Percentiles rank a stretch among this genome's conserved stretches.
Evolutionary conservation across 1,139 yeast genomes (phyloP).

Genomic region (Lizanozyma gosingica): DNA sequence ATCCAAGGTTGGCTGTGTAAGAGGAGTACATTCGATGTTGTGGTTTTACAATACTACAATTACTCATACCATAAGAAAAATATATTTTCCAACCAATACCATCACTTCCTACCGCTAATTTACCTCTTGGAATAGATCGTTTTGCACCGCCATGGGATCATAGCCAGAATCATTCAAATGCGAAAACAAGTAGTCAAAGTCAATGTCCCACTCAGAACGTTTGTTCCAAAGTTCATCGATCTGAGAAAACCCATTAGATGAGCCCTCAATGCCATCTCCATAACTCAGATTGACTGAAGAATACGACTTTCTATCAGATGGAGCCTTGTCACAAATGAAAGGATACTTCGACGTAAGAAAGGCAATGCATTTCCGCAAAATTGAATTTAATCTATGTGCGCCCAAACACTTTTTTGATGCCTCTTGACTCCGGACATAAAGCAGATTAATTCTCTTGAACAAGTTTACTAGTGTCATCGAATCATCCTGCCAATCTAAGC

Average conservation of each 20-base stretch:
- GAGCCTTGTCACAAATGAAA: background rate
- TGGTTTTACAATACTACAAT: no score
- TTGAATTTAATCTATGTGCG: background rate
- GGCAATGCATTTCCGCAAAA: background rate
- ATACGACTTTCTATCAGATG: background rate
- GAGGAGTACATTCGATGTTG: no score
- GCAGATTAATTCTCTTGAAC: background rate
- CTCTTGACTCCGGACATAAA: background rate
- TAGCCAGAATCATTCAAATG: background rate
- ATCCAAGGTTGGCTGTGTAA: no score
- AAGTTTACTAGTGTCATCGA: background rate
- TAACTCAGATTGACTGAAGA: background rate
- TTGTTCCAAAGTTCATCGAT: background rate
- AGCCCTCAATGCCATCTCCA: background rate
- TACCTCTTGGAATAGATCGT: no score
- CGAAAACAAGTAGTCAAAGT: background rate
- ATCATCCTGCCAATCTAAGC: background rate
- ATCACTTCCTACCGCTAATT: no score
- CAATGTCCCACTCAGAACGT: background rate
- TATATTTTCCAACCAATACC: no score
- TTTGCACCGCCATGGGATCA: background rate
- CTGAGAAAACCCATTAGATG: no score
- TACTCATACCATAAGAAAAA: no score
- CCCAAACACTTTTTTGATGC: background rate
- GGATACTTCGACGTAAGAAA: background rate